Base-by-base conservation (phyloP, 2,329 filamentous ascomycete genomes). In the Alternaria arborescens region DNA sequence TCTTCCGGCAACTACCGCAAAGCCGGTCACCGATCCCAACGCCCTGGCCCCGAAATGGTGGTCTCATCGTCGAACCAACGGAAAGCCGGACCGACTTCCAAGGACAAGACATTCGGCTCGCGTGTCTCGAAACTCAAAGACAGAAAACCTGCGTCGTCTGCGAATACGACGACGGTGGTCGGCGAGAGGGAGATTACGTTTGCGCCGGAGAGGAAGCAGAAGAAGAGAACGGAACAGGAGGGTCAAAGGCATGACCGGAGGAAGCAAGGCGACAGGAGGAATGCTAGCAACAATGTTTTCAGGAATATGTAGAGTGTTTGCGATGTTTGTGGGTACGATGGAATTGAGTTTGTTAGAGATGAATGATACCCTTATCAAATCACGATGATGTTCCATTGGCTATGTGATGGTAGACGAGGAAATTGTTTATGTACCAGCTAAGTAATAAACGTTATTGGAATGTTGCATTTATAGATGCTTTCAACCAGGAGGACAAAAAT, bases 281-380 rank as follows among this genome's bases (percentile, higher is more conserved):
- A 90, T 78, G 91, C 91, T 52, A 93, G 90, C 78, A 86, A 85
- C 53, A 94, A 94, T 79, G 88, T 88, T 41, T 91, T 93, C 77
- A 86, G 90, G 76, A 85, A 83, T 72, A 84, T 92, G 82, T 90
- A 73, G 59, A n/a, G 14, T 36, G 7, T 48, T 22, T 30, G 38
- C 18, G 18, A 5, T 41, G 38, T 22, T 51, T 20, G 12, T 42
- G 18, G 16, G 50, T 18, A 32, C 12, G 32, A 20, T 26, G 47
- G 41, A 41, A 8, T 52, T 18, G 42, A 14, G 36, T 5, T 12
- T 14, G 8, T 22, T 46, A 24, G 18, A 24, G 12, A 24, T n/a
- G 36, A 54, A 50, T 56, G 44, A 56, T 56, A 50, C 53, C 43
- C 34, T 56, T 50, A 20, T 18, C 34, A 44, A 54, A 41, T 41